Evolutionary conservation across 129 eudicot genomes (phyloP).

Genomic region (Helianthus tuberosus): DNA sequence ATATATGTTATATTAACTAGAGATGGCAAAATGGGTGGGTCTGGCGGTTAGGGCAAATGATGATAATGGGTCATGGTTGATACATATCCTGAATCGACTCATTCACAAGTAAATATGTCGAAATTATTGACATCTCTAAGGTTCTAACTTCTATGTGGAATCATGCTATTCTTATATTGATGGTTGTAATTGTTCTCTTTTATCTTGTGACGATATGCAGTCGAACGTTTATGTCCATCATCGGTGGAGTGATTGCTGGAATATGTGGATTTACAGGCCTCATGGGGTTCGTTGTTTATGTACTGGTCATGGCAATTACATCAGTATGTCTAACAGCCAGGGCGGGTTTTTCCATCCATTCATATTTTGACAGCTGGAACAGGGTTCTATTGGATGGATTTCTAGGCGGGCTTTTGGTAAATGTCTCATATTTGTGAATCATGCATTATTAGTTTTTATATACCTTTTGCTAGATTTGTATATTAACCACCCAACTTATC

Average conservation of each 20-base stretch:
- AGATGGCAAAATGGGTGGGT: too few relatives aligned
- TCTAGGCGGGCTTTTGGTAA: conserved; percentile 91
- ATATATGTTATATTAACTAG: too few relatives aligned
- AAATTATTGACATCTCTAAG: background rate
- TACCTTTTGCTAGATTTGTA: background rate
- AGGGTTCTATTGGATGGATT: conserved; percentile 78
- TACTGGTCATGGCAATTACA: conserved; percentile 84
- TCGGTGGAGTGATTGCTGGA: conserved; percentile 99
- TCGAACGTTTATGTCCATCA: conserved; percentile 97
- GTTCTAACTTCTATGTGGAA: background rate
- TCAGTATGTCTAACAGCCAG: conserved; percentile 80
- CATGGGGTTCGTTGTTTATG: conserved; percentile 84
- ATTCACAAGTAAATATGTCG: background rate
- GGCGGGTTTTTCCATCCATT: conserved; percentile 77
- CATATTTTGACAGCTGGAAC: conserved; percentile 95
- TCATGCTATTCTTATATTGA: background rate
- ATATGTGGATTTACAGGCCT: conserved; percentile 82
- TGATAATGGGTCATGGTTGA: too few relatives aligned
- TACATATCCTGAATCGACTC: too few relatives aligned
- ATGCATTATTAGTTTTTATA: background rate
- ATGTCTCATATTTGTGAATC: conserved; percentile 5
- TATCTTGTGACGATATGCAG: conserved; percentile 47
- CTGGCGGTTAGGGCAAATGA: too few relatives aligned
- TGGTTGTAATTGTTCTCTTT: conserved; percentile 5
- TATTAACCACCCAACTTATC: conserved; percentile 16